A percentile compares a stretch with the other conserved stretches of the same genome.
Conservation (phyloP, 148 eudicot genomes). For the Cornus florida region DNA sequence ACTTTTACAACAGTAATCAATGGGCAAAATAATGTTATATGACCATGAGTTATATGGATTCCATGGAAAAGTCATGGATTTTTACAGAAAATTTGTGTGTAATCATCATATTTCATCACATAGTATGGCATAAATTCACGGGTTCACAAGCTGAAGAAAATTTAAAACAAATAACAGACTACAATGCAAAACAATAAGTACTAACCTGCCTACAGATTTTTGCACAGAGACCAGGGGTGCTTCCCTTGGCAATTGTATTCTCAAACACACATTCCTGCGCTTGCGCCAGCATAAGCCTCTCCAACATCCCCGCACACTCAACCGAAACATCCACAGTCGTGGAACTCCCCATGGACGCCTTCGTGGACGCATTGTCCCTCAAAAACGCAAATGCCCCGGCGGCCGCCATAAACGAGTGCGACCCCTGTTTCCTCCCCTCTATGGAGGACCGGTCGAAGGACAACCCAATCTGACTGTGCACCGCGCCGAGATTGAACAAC, state of each 20-base stretch:
- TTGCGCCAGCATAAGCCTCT: constrained; percentile 95
- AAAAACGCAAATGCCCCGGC: constrained; percentile 84
- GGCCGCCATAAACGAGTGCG: constrained; percentile 62
- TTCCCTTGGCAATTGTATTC: constrained; percentile 77
- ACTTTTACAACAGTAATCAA: too few species aligned
- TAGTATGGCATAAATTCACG: background rate
- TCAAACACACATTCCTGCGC: constrained; percentile 96
- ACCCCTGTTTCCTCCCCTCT: constrained; percentile 80
- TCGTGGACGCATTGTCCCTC: constrained; percentile 75
- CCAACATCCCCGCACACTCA: constrained; percentile 96
- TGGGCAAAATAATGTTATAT: too few species aligned
- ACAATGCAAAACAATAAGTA: background rate
- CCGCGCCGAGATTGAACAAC: constrained; percentile 90
- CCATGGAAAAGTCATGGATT: too few species aligned
- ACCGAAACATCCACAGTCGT: constrained; percentile 77
- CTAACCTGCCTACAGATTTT: constrained; percentile 87
- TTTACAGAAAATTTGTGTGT: too few species aligned
- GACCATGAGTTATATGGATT: too few species aligned
- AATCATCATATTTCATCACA: background rate
- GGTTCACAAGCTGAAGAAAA: background rate
- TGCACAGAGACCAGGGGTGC: constrained; percentile 84
- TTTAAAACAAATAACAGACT: background rate
- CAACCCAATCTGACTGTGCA: constrained; percentile 78
- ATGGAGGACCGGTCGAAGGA: constrained; percentile 57
- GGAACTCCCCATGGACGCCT: constrained; percentile 65